A percentile compares a stretch with the other conserved stretches of the same genome.
Evolutionary conservation across 129 eudicot genomes (phyloP).

Genomic region (Chrysanthemum lavandulifolium): DNA sequence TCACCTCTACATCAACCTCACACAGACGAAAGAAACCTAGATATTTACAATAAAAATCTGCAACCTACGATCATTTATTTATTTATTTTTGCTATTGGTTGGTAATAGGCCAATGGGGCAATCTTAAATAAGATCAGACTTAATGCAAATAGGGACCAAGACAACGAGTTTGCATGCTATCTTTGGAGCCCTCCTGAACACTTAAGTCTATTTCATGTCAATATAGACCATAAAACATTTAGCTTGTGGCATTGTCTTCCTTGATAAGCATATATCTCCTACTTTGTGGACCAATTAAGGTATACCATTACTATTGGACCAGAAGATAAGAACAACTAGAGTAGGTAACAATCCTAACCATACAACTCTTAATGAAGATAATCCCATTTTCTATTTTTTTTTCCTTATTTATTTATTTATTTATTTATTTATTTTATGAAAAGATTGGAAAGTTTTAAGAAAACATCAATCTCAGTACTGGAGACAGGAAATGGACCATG

Average conservation of each 20-base stretch:
- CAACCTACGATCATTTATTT: slow-evolving; percentile 31
- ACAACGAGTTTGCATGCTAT: slow-evolving; percentile 37
- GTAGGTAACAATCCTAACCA: slow-evolving; percentile 35
- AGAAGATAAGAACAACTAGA: slow-evolving; percentile 33
- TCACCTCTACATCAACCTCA: neutral
- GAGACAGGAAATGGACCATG: slow-evolving; percentile 38
- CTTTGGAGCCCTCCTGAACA: slow-evolving; percentile 25
- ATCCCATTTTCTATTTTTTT: slow-evolving; percentile 1
- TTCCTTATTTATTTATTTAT: neutral
- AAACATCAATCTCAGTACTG: slow-evolving; percentile 29
- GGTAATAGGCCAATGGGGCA: slow-evolving; percentile 42
- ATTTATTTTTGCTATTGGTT: slow-evolving; percentile 29
- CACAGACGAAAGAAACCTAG: slow-evolving; percentile 1
- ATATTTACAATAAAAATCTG: slow-evolving; percentile 8
- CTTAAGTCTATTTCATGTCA: slow-evolving; percentile 27
- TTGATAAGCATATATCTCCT: slow-evolving; percentile 43
- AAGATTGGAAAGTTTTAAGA: slow-evolving; percentile 26
- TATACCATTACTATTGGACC: slow-evolving; percentile 20
- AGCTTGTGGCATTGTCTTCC: slow-evolving; percentile 62
- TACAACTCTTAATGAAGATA: slow-evolving; percentile 21
- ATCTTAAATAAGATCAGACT: slow-evolving; percentile 22
- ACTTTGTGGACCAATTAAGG: slow-evolving; percentile 49
- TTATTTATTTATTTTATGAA: neutral
- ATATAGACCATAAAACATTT: slow-evolving; percentile 46
- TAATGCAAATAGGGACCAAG: slow-evolving; percentile 18